phyloP scores from a whole-genome alignment of 78 protist species.

The Salpingoeca rosetta region DNA sequence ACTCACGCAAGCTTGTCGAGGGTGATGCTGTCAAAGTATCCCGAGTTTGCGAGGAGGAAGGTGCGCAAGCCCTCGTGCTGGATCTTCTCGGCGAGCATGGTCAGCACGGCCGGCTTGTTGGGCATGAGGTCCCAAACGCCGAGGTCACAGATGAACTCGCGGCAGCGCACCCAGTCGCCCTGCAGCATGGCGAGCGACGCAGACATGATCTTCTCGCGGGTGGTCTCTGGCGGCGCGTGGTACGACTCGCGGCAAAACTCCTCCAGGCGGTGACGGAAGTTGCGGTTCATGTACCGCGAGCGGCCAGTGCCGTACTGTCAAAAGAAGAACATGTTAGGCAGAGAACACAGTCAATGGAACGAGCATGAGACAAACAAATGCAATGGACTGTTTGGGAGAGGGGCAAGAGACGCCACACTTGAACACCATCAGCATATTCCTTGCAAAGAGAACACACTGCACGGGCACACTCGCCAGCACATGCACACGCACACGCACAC shows the following conservation, averaged over 20 bases:
- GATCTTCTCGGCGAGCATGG: conserved; percentile 32
- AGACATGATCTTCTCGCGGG: conserved; percentile 64
- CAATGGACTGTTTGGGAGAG: neutral
- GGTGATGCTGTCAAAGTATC: conserved; percentile 54
- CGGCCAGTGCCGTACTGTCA: neutral
- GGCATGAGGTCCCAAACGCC: conserved; percentile 57
- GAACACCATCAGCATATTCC: too few species aligned
- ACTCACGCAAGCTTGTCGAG: neutral
- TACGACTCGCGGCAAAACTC: neutral
- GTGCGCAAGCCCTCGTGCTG: conserved; percentile 70
- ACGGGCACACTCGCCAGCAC: too few species aligned
- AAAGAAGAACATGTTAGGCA: neutral
- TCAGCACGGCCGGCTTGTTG: conserved; percentile 37
- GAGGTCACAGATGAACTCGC: conserved; percentile 30
- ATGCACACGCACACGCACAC: too few species aligned
- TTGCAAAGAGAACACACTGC: too few species aligned
- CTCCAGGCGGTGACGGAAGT: neutral
- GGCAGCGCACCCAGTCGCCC: conserved; percentile 71
- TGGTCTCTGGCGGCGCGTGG: conserved; percentile 72
- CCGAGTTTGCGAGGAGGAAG: conserved; percentile 54
- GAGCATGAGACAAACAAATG: neutral
- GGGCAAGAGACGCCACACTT: too few species aligned
- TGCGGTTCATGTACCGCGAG: neutral
- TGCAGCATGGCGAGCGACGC: conserved; percentile 57
- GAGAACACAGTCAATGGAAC: neutral